Evolutionary conservation across 2,329 filamentous ascomycete genomes (phyloP).

Genomic region (Cyphellophora attinorum): DNA sequence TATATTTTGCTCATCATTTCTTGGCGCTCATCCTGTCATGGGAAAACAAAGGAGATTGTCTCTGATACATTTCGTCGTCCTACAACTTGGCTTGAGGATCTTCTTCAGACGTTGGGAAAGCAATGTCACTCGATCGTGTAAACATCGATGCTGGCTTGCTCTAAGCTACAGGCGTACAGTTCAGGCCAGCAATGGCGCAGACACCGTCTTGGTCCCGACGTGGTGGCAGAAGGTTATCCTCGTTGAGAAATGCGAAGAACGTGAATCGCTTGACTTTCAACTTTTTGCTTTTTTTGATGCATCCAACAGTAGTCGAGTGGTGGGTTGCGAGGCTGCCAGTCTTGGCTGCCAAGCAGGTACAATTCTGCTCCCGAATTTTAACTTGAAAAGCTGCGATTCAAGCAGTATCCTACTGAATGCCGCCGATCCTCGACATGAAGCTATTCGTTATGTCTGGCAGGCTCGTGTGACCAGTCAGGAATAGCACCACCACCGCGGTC

Average conservation of each 20-base stretch:
- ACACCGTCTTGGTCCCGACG: too few species aligned
- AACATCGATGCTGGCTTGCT: constrained; percentile 43
- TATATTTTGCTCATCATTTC: constrained; percentile 9
- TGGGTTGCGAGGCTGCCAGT: too few species aligned
- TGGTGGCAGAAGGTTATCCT: too few species aligned
- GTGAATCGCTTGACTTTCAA: constrained; percentile 21
- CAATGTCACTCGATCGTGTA: constrained; percentile 45
- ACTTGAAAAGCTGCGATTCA: too few species aligned
- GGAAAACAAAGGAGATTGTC: constrained; percentile 17
- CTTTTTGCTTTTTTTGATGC: constrained; percentile 22
- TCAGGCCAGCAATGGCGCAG: constrained; percentile 53
- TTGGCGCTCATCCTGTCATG: constrained; percentile 16
- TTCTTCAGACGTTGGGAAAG: constrained; percentile 46
- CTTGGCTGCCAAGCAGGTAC: too few species aligned
- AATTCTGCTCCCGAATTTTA: too few species aligned
- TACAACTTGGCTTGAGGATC: constrained; percentile 32
- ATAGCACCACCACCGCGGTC: too few species aligned
- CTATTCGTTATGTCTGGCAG: too few species aligned
- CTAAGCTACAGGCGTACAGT: constrained; percentile 46
- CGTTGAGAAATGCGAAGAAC: constrained; percentile 22
- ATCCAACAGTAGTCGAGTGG: too few species aligned
- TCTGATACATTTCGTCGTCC: constrained; percentile 15
- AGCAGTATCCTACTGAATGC: too few species aligned
- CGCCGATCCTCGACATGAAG: too few species aligned
- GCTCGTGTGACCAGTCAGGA: too few species aligned